Percentiles rank a stretch among this genome's conserved stretches.
These are phyloP conservation scores for Lactarius sp. DNA, from an alignment of 768 basidiomycete genomes.

Conservation along the genomic window DNA sequence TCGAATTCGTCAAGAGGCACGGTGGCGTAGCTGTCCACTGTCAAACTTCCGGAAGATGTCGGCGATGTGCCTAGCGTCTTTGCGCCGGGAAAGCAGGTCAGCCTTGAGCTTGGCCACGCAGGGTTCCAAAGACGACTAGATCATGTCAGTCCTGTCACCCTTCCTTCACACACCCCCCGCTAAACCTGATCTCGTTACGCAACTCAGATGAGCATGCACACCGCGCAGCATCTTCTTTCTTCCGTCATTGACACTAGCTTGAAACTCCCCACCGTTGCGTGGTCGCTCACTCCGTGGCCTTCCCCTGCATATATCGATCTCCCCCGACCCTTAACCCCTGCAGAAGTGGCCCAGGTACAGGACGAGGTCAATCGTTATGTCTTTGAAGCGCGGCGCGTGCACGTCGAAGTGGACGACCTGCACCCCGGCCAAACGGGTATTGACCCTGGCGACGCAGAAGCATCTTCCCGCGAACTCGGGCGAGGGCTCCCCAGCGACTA, in stretches of 20 bases:
- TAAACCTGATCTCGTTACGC: not conserved
- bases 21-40: slow-evolving; percentile 72
- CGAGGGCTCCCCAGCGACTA: slow-evolving; percentile 68
- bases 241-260: slow-evolving; percentile 67
- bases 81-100: slow-evolving; percentile 46
- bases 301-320: slow-evolving; percentile 74
- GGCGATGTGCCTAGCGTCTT: slow-evolving; percentile 46
- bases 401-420: slow-evolving; percentile 73
- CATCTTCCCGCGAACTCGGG: slow-evolving; percentile 48
- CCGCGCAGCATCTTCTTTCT: slow-evolving; percentile 78
- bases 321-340: slow-evolving; percentile 56
- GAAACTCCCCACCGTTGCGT: slow-evolving; percentile 66
- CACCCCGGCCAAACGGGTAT: slow-evolving; percentile 32
- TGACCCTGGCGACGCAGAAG: slow-evolving; percentile 34
- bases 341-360: slow-evolving; percentile 61
- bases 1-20: slow-evolving; percentile 61
- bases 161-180: not conserved
- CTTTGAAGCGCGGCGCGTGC: slow-evolving; percentile 60
- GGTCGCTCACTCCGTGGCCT: slow-evolving; percentile 71
- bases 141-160: slow-evolving; percentile 46
- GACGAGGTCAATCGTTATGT: slow-evolving; percentile 61
- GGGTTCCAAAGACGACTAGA: slow-evolving; percentile 67
- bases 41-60: slow-evolving; percentile 39
- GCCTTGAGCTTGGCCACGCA: slow-evolving; percentile 49
- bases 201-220: slow-evolving; percentile 74